phyloP scores from a whole-genome alignment of 2,329 filamentous ascomycete genomes.

The Aspergillus tanneri region DNA sequence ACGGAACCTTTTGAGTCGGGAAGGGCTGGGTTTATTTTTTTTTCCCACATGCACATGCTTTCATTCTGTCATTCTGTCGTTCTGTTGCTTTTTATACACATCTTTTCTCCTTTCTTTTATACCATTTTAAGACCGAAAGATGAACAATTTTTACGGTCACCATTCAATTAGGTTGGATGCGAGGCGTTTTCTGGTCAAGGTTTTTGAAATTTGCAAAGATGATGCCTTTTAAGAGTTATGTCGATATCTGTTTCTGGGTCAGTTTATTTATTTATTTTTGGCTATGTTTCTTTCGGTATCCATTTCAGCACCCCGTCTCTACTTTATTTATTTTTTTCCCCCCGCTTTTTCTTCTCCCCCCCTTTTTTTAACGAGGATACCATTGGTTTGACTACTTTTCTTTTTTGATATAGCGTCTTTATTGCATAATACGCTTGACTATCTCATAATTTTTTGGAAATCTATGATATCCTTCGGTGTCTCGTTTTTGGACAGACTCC shows the following conservation, averaged over 20 bases:
- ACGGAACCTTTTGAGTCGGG: slow-evolving; percentile 5
- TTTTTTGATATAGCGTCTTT: slow-evolving; percentile 13
- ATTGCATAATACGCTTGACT: slow-evolving; percentile 14
- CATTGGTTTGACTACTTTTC: slow-evolving; percentile 18
- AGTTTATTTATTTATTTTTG: slow-evolving; percentile 10
- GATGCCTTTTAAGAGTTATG: slow-evolving; percentile 13
- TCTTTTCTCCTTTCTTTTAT: slow-evolving; percentile 3
- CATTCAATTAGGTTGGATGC: slow-evolving; percentile 7
- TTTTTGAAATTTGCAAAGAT: slow-evolving; percentile 9
- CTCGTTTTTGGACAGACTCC: neutral
- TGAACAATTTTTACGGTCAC: neutral
- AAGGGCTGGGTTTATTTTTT: neutral
- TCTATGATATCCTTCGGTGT: slow-evolving; percentile 7
- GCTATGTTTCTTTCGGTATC: slow-evolving; percentile 9
- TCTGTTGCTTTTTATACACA: neutral
- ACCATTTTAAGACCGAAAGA: slow-evolving; percentile 9
- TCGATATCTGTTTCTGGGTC: slow-evolving; percentile 11
- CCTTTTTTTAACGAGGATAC: slow-evolving; percentile 20
- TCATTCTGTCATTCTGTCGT: neutral
- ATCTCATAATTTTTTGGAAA: slow-evolving; percentile 4
- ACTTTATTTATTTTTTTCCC: slow-evolving; percentile 11
- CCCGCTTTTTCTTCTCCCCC: slow-evolving; percentile 15
- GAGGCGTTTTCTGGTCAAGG: slow-evolving; percentile 13
- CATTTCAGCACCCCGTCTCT: slow-evolving; percentile 7
- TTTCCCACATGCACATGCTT: neutral